Percentiles rank a stretch among this genome's conserved stretches.
Conservation (phyloP, 345 rosid genomes). For the Lumnitzera racemosa region DNA sequence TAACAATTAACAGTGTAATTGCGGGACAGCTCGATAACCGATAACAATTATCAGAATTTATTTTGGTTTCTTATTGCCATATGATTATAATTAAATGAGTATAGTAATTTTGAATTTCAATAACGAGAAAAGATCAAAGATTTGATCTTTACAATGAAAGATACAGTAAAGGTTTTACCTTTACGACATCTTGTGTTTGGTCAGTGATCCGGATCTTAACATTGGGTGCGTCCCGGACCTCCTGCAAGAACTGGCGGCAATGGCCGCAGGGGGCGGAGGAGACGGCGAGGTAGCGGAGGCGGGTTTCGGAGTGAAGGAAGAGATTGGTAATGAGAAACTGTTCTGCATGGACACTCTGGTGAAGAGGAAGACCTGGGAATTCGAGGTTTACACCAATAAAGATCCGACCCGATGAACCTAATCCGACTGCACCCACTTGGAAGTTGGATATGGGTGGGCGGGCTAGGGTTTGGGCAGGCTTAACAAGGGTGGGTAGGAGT, state of each 20-base stretch:
- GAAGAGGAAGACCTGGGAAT: constrained; percentile 88
- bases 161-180: too few relatives aligned
- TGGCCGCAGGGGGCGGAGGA: constrained; percentile 98
- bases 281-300: constrained; percentile 56
- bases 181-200: too few relatives aligned
- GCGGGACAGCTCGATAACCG: too few relatives aligned
- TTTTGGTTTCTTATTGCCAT: too few relatives aligned
- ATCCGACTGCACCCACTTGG: constrained; percentile 75
- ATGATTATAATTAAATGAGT: too few relatives aligned
- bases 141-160: too few relatives aligned
- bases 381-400: constrained; percentile 82
- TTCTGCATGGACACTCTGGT: constrained; percentile 91
- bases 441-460: constrained; percentile 80
- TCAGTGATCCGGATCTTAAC: constrained; percentile 42
- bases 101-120: too few relatives aligned
- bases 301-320: constrained; percentile 52
- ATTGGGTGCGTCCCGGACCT: constrained; percentile 61
- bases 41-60: too few relatives aligned
- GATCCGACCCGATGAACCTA: constrained; percentile 88
- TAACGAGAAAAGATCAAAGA: too few relatives aligned
- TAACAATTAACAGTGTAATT: too few relatives aligned
- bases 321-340: constrained; percentile 92
- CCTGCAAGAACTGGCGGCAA: constrained; percentile 97
- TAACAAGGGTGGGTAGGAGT: constrained; percentile 66
- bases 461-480: constrained; percentile 55